These are phyloP conservation scores for Carex littledalei DNA, from an alignment of 176 grass and related monocot genomes.

Conservation along the genomic window DNA sequence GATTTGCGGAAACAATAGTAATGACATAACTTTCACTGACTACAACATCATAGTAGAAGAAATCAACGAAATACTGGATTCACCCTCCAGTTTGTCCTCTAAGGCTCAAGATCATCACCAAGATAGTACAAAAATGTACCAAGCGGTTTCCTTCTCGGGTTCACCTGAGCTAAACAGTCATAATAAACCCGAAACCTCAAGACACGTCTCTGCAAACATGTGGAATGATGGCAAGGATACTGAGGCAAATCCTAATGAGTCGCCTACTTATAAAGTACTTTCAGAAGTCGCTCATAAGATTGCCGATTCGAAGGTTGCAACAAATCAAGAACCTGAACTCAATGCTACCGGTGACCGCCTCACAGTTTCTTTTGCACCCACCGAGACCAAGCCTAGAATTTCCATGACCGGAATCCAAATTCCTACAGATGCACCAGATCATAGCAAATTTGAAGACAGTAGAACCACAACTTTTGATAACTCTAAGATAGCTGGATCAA, in stretches of 20 bases:
- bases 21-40: constrained; percentile 2
- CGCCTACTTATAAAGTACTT: constrained; percentile 1
- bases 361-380: background rate
- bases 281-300: constrained; percentile 12
- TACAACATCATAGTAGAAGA: constrained; percentile 21
- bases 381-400: background rate
- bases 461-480: background rate
- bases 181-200: background rate
- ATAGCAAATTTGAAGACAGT: background rate
- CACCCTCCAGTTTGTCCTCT: background rate
- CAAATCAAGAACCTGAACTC: background rate
- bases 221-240: background rate
- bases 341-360: background rate
- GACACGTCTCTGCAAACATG: background rate
- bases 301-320: background rate
- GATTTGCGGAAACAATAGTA: background rate
- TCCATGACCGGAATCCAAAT: background rate
- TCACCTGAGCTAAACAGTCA: background rate
- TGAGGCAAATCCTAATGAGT: background rate
- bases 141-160: background rate
- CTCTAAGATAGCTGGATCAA: background rate
- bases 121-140: background rate
- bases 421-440: background rate
- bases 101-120: background rate
- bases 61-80: constrained; percentile 13